These are phyloP conservation scores for Brassica balearica DNA, from an alignment of 441 rosid genomes.

Conservation along the genomic window DNA sequence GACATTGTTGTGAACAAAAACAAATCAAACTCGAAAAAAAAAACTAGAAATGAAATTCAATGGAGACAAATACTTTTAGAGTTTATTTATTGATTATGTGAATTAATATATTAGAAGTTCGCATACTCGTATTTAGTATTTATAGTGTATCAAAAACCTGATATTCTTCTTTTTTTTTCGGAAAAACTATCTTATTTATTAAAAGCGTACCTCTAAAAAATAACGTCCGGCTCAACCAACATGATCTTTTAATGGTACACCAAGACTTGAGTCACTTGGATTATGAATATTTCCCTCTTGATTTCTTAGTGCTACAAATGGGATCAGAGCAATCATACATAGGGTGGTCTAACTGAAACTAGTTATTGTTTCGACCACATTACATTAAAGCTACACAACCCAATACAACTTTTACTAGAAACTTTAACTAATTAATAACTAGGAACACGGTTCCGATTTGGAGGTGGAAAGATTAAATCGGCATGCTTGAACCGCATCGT, in stretches of 20 bases:
- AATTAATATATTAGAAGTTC: neutral
- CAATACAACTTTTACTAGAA: neutral
- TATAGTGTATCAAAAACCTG: neutral
- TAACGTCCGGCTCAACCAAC: neutral
- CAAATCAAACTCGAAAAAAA: neutral
- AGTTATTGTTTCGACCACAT: neutral
- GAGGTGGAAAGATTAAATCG: slow-evolving; percentile 44
- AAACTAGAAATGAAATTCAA: neutral
- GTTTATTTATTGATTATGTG: neutral
- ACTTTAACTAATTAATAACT: neutral
- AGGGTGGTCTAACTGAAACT: neutral
- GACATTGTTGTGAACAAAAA: neutral
- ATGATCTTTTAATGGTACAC: too few species aligned
- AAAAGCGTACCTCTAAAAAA: neutral
- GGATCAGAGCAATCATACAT: too few species aligned
- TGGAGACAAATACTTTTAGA: neutral
- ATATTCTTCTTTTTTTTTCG: neutral
- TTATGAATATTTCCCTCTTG: neutral
- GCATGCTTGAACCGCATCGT: slow-evolving; percentile 68
- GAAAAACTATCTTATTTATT: neutral
- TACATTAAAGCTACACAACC: neutral
- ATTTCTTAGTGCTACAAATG: too few species aligned
- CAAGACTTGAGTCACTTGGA: neutral
- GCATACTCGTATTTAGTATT: neutral
- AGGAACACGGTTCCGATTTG: slow-evolving; percentile 31